Base-by-base conservation (phyloP, 352 stramenopile species). In the Globisporangium spinosum region DNA sequence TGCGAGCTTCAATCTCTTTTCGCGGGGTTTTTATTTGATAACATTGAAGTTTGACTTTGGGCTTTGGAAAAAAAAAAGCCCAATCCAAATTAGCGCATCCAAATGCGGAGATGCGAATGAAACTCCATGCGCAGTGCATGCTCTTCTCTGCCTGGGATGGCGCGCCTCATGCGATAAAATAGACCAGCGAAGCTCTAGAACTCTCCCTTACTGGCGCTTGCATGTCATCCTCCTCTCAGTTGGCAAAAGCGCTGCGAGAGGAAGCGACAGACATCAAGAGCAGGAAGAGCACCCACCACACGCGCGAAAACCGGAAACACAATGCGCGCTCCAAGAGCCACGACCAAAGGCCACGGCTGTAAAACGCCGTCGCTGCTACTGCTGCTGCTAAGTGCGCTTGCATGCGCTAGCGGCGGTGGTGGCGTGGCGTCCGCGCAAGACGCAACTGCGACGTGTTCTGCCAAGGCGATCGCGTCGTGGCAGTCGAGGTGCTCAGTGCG, bases 401-500 rank as follows among this genome's bases (percentile, higher is more conserved):
- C 8, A 43, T 60, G 20, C 55, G 20, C 55, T 7, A 27, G 45
- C 0, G 45, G 6, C 1, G 17, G 20, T 12, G 45, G 5, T 10
- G 17, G 45, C 20, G 17, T 45, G 8, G 40, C 4, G 17, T 12
- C 17, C 0, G 59, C 43, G 27, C 40, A 65, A 38, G 57, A 57
- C 20, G 68, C 71, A 64, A 70, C 74, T 2, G 61, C 69, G 2
- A 80, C 79, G 35, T 94, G 87, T 61, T 94, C 87, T 1, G 73
- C 74, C 4, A 69, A 64, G 3, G 82, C 83, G n/a, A 73, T 70
- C 15, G 68, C 71, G 13, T 68, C 73, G 17, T 94, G 85, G 87
- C 77, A 87, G 56, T 59, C 73, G n/a, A 87, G 80, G 27, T 94
- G 87, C 54, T 27, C 77, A 0, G 70, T 66, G n/a, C 77, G 85